Conservation (phyloP, 352 stramenopile species). For the Phytopythium boreale region DNA sequence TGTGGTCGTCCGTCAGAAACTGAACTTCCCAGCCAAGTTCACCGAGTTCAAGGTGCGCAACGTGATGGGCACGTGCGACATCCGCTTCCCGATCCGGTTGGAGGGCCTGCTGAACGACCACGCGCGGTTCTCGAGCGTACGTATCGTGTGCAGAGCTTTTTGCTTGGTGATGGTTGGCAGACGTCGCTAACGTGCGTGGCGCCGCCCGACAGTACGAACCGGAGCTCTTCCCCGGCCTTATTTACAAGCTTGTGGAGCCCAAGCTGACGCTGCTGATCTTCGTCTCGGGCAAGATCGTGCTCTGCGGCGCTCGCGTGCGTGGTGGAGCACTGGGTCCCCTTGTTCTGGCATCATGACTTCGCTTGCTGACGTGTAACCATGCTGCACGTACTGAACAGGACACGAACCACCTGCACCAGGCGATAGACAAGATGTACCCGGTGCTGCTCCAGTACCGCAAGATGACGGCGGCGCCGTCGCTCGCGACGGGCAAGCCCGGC, state of each 20-base stretch:
- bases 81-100: slow-evolving; percentile 98
- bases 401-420: slow-evolving; percentile 51
- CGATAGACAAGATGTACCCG: slow-evolving; percentile 70
- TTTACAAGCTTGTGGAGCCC: slow-evolving; percentile 97
- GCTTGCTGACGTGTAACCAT: background rate
- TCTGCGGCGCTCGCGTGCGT: slow-evolving; percentile 96
- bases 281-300: slow-evolving; percentile 98
- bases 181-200: background rate
- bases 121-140: slow-evolving; percentile 92
- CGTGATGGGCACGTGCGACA: slow-evolving; percentile 97
- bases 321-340: slow-evolving; percentile 17
- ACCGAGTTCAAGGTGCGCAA: slow-evolving; percentile 95
- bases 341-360: no score
- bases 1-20: slow-evolving; percentile 76
- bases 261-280: slow-evolving; percentile 99
- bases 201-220: slow-evolving; percentile 96
- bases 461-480: slow-evolving; percentile 68
- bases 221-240: slow-evolving; percentile 99
- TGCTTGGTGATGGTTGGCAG: background rate
- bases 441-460: slow-evolving; percentile 68
- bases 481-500: slow-evolving; percentile 64
- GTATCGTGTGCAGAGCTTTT: slow-evolving; percentile 18
- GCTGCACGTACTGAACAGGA: slow-evolving; percentile 16
- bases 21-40: slow-evolving; percentile 85
- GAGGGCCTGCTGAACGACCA: slow-evolving; percentile 98